These are phyloP conservation scores for Cryptosporidium viatorum DNA, from an alignment of 169 alveolate genomes.

Conservation along the genomic window DNA sequence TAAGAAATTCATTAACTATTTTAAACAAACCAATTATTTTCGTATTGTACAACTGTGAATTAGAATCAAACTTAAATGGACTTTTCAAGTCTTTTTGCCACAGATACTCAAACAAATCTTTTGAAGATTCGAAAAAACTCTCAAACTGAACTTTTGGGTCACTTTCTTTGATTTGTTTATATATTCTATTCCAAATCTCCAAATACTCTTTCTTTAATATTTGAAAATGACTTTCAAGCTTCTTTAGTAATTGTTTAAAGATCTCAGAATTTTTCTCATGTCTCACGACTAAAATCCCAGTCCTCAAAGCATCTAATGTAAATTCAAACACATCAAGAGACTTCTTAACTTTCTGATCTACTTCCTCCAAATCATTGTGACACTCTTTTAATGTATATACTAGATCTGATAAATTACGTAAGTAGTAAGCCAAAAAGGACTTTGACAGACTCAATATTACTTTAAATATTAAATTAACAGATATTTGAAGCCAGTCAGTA, in stretches of 20 bases:
- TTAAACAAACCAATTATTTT: slow-evolving; percentile 18
- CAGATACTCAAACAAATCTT: not conserved
- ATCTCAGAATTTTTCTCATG: not conserved
- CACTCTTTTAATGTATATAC: not conserved
- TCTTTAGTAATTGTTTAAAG: not conserved
- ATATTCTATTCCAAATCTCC: not conserved
- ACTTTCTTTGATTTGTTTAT: not conserved
- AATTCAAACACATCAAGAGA: slow-evolving; percentile 9
- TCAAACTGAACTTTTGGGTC: slow-evolving; percentile 7
- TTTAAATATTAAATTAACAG: slow-evolving; percentile 2
- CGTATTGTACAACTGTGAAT: not conserved
- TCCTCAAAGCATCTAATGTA: not conserved
- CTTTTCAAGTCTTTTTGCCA: slow-evolving; percentile 11
- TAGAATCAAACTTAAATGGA: slow-evolving; percentile 39
- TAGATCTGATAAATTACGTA: slow-evolving; percentile 30
- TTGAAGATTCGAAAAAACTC: not conserved
- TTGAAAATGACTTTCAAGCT: not conserved
- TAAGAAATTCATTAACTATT: not conserved
- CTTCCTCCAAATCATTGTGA: not conserved
- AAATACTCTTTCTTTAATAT: not conserved
- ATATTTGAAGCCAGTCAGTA: slow-evolving; percentile 34
- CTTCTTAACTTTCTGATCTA: not conserved
- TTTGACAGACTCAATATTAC: slow-evolving; percentile 8
- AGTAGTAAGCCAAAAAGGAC: slow-evolving; percentile 21
- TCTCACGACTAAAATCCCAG: slow-evolving; percentile 5